A percentile compares a stretch with the other conserved stretches of the same genome.
phyloP scores from a whole-genome alignment of 441 rosid genomes.

The Erodium chrysanthum region DNA sequence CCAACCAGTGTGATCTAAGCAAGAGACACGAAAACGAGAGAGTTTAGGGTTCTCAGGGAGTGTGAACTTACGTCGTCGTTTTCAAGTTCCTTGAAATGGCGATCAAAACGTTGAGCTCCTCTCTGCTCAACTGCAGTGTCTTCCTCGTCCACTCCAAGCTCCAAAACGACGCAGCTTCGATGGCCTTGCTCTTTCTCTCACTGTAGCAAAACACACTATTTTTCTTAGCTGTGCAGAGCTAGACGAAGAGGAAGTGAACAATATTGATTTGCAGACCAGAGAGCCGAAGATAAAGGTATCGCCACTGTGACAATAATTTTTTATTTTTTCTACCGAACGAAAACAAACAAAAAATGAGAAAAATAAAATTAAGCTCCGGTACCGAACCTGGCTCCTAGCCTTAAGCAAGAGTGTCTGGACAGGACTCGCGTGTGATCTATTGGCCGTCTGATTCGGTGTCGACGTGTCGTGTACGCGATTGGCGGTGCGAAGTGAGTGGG shows the following conservation, averaged over 20 bases:
- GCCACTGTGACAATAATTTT: not conserved
- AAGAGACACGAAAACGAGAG: not conserved
- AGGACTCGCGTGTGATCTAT: no score
- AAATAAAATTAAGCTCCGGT: not conserved
- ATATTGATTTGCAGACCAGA: not conserved
- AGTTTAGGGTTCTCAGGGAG: not conserved
- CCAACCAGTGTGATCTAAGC: not conserved
- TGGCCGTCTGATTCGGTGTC: no score
- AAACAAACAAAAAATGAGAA: not conserved
- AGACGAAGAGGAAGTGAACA: not conserved
- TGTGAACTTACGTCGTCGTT: not conserved
- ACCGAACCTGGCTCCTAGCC: not conserved
- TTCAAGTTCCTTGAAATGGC: not conserved
- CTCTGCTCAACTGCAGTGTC: not conserved
- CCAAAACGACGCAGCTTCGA: constrained; percentile 6
- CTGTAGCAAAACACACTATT: not conserved
- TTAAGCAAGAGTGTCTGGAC: not conserved
- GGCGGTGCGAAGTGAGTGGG: not conserved
- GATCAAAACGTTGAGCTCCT: not conserved
- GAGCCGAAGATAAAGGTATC: constrained; percentile 1
- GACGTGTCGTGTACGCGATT: not conserved
- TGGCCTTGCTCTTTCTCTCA: not conserved
- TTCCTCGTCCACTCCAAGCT: not conserved
- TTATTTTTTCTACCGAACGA: not conserved
- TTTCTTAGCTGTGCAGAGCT: not conserved